These are phyloP conservation scores for Populus tremula DNA, from an alignment of 345 rosid species.

Conservation along the genomic window DNA sequence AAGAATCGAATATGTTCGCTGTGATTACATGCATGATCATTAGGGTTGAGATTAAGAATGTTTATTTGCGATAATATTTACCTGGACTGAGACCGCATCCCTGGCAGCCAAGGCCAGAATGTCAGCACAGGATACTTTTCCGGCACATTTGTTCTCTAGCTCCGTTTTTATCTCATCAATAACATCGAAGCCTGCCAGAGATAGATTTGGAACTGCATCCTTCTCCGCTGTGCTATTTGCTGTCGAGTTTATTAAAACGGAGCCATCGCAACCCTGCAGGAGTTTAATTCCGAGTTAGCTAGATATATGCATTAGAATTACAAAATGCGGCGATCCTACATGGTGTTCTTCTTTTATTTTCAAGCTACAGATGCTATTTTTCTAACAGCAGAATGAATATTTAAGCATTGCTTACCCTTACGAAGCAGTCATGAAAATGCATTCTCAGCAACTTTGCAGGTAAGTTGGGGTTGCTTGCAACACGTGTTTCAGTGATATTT, in stretches of 20 bases:
- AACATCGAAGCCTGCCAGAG: constrained; percentile 32
- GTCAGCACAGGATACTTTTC: constrained; percentile 61
- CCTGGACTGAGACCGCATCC: constrained; percentile 36
- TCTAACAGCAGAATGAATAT: neutral
- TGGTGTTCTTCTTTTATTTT: too few species aligned
- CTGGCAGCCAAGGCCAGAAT: constrained; percentile 44
- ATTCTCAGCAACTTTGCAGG: neutral
- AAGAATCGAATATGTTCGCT: neutral
- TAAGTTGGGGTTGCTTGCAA: neutral
- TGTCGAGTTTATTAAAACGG: neutral
- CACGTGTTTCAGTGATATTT: neutral
- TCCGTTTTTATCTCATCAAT: constrained; percentile 48
- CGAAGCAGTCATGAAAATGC: neutral
- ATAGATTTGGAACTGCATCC: neutral
- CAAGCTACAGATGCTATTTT: neutral
- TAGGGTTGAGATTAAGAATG: too few species aligned
- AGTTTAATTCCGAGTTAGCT: too few species aligned
- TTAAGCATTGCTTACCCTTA: neutral
- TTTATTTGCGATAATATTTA: neutral
- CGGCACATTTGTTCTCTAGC: constrained; percentile 47
- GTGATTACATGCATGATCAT: neutral
- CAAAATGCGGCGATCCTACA: too few species aligned
- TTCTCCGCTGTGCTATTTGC: neutral
- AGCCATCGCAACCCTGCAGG: neutral
- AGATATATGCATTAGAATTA: neutral